These are phyloP conservation scores for Dentipellis fragilis DNA, from an alignment of 768 basidiomycete species.

Conservation along the genomic window DNA sequence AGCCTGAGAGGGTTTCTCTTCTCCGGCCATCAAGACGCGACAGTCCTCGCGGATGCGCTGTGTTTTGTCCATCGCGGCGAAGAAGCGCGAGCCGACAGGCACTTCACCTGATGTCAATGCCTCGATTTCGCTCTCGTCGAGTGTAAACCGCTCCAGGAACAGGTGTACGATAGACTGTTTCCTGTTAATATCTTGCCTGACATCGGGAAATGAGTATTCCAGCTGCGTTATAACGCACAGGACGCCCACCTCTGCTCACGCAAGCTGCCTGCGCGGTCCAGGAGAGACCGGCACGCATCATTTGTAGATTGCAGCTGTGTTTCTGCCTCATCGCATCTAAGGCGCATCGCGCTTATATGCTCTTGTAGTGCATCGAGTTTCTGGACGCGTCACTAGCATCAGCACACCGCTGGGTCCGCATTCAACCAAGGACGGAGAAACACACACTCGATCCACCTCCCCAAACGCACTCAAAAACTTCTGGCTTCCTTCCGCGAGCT, in stretches of 20 bases:
- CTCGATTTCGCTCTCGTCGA: conserved; percentile 60
- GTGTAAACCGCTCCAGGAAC: conserved; percentile 82
- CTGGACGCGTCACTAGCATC: conserved; percentile 28
- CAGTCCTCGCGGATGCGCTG: conserved; percentile 79
- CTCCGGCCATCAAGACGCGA: conserved; percentile 76
- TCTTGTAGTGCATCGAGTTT: conserved; percentile 74
- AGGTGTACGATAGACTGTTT: conserved; percentile 64
- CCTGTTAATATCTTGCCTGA: conserved; percentile 59
- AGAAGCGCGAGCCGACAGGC: conserved; percentile 64
- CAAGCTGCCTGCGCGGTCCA: conserved; percentile 76
- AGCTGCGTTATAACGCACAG: background rate
- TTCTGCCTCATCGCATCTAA: conserved; percentile 77
- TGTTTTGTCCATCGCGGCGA: conserved; percentile 80
- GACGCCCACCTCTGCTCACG: conserved; percentile 55
- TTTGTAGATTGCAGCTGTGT: conserved; percentile 64
- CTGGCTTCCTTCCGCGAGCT: conserved; percentile 71
- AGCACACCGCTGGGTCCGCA: background rate
- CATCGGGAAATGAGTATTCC: conserved; percentile 2
- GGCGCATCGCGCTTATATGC: conserved; percentile 73
- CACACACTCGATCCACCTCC: conserved; percentile 82
- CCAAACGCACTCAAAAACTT: conserved; percentile 79
- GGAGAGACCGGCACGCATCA: conserved; percentile 63
- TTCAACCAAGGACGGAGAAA: background rate
- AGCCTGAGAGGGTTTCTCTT: conserved; percentile 66
- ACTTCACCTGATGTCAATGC: conserved; percentile 73